These are phyloP conservation scores for Debaryomyces sp. DNA, from an alignment of 1,139 yeast species.

Conservation along the genomic window DNA sequence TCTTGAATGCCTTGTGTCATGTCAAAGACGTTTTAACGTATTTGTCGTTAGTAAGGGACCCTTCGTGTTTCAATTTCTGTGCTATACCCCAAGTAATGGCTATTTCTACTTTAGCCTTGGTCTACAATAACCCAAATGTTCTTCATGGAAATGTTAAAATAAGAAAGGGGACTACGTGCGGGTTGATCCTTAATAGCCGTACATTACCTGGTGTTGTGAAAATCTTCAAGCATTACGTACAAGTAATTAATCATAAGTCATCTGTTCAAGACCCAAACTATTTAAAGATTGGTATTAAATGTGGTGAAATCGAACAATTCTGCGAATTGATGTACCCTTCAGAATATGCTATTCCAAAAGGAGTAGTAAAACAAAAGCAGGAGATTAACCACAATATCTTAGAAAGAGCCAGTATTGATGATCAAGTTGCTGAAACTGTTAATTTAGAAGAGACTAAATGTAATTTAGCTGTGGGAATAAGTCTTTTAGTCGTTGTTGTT, in stretches of 20 bases:
- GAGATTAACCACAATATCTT: slow-evolving; percentile 28
- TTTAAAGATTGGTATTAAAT: slow-evolving; percentile 76
- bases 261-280: slow-evolving; percentile 86
- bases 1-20: slow-evolving; percentile 76
- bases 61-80: slow-evolving; percentile 85
- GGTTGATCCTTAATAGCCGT: slow-evolving; percentile 71
- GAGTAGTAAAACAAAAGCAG: slow-evolving; percentile 24
- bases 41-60: slow-evolving; percentile 76
- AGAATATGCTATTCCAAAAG: slow-evolving; percentile 31
- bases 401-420: slow-evolving; percentile 35
- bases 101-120: slow-evolving; percentile 85
- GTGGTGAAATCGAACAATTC: slow-evolving; percentile 86
- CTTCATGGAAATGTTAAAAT: slow-evolving; percentile 79
- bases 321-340: slow-evolving; percentile 75
- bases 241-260: slow-evolving; percentile 77
- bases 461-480: slow-evolving; percentile 19
- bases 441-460: slow-evolving; percentile 30
- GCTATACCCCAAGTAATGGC: slow-evolving; percentile 99
- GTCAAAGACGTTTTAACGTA: slow-evolving; percentile 78
- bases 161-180: slow-evolving; percentile 88
- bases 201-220: slow-evolving; percentile 75
- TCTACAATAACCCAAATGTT: slow-evolving; percentile 79
- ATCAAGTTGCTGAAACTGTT: slow-evolving; percentile 27
- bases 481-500: background rate
- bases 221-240: slow-evolving; percentile 73